A percentile compares a stretch with the other conserved stretches of the same genome.
Conservation (phyloP, 129 eudicot species). For the Mikania micrantha region DNA sequence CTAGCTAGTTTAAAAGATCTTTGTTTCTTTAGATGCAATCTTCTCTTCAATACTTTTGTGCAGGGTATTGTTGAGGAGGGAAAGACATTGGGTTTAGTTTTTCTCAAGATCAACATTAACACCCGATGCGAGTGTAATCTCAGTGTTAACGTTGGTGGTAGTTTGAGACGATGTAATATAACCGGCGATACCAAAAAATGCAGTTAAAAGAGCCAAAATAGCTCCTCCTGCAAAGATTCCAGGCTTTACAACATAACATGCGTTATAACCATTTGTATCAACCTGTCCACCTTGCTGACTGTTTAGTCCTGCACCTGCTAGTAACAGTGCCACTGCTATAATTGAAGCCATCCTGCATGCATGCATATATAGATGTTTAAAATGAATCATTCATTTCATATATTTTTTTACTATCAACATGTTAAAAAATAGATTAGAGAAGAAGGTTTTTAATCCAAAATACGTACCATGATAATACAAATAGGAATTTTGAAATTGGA, state of each 20-base stretch:
- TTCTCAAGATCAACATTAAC: constrained; percentile 15
- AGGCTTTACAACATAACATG: constrained; percentile 26
- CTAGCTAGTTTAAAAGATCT: too few species aligned
- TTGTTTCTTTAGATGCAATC: too few species aligned
- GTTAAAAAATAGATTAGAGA: too few species aligned
- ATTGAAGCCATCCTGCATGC: constrained; percentile 27
- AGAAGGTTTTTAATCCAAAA: too few species aligned
- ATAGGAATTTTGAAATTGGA: constrained; percentile 25
- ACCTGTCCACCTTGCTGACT: constrained; percentile 12
- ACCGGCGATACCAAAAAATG: constrained; percentile 12
- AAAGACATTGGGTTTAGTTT: constrained; percentile 4
- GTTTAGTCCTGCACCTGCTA: constrained; percentile 19
- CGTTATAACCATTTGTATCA: constrained; percentile 2
- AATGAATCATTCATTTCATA: background rate
- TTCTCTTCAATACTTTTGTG: background rate
- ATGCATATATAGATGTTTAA: constrained; percentile 9
- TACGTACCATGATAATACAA: constrained; percentile 31
- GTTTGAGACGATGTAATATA: constrained; percentile 7
- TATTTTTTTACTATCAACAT: background rate
- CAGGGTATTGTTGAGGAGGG: constrained; percentile 13
- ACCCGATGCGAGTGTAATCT: background rate
- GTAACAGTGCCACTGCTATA: constrained; percentile 13
- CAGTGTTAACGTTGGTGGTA: background rate
- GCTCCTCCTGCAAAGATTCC: constrained; percentile 36
- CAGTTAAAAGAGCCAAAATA: constrained; percentile 22